Base-by-base conservation (phyloP, 306 rosid genomes). In the Trichosanthes cucumerina region DNA sequence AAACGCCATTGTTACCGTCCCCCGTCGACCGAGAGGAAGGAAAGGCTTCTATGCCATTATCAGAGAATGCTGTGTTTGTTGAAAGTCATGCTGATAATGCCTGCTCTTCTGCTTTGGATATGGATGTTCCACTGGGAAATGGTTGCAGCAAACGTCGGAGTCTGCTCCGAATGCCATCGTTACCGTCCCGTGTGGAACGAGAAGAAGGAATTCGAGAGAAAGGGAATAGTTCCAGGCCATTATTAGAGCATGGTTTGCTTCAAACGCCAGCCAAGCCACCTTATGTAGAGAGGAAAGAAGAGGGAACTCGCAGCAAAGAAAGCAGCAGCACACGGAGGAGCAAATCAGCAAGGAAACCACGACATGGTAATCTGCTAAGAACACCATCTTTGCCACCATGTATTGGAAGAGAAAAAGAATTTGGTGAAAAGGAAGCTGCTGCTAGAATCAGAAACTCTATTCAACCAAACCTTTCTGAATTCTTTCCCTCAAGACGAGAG, bases 1-100 rank as follows among this genome's bases (percentile, higher is more conserved):
- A 86, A 43, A 81, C 85, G 21, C 92, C 94, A 3, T 89, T 94
- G 5, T 80, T 89, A 78, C 93, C 88, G 36, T 83, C 84, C 41
- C 43, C 83, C 38, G 73, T 85, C 41, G 84, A 84, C 71, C 86
- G 81, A 66, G 86, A 81, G 76, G 85, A 72, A 59, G 84, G 59
- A 64, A 78, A 47, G 62, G 44, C 21, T 68, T 68, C 75, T 38
- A n/a, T 18, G 50, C 50, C 74, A 66, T 66, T 11, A 63, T 82
- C 80, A 28, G 80, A 77, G 80, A 49, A 82, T 65, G 53, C 18
- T 3, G 68, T 79, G 82, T 75, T 69, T 59, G 82, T n/a, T 76
- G 83, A 77, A 83, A 82, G 52, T 68, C 75, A 71, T 46, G 65
- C 58, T 77, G 50, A 16, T 77, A 18, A 59, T 28, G 68, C 4